These are phyloP conservation scores for Aspergillus fructus DNA, from an alignment of 2,329 filamentous ascomycete species.

Conservation along the genomic window DNA sequence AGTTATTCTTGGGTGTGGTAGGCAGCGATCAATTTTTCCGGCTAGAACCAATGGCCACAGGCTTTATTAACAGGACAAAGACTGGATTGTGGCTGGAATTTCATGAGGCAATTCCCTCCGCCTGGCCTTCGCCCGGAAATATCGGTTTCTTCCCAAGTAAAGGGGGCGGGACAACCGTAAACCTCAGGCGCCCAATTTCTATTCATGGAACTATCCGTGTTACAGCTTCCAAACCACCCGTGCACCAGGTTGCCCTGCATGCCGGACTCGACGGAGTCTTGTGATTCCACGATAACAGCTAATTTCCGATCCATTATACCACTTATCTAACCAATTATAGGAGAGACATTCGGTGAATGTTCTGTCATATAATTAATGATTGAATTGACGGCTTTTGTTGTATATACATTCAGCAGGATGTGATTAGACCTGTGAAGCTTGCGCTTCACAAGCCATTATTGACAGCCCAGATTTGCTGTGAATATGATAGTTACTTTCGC, in stretches of 20 bases:
- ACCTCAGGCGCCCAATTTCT: not conserved
- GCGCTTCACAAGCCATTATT: not conserved
- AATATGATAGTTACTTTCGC: not conserved
- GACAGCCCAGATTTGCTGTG: not conserved
- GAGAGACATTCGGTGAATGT: not conserved
- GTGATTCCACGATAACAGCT: not conserved
- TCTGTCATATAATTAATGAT: not conserved
- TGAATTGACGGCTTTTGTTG: not conserved
- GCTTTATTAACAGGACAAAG: conserved; percentile 4
- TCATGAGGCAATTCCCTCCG: not conserved
- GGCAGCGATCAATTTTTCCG: conserved; percentile 10
- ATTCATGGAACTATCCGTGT: not conserved
- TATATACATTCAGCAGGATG: not conserved
- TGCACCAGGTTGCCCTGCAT: not conserved
- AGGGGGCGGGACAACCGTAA: not conserved
- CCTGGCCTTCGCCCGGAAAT: not conserved
- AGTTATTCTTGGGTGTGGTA: conserved; percentile 9
- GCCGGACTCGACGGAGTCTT: not conserved
- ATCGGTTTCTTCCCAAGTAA: not conserved
- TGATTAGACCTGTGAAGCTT: not conserved
- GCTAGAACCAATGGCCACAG: conserved; percentile 1
- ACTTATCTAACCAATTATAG: not conserved
- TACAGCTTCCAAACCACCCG: not conserved
- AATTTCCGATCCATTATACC: not conserved
- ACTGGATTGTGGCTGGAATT: not conserved